Conservation (phyloP, 2,329 filamentous ascomycete species). For the Lomentospora prolificans region DNA sequence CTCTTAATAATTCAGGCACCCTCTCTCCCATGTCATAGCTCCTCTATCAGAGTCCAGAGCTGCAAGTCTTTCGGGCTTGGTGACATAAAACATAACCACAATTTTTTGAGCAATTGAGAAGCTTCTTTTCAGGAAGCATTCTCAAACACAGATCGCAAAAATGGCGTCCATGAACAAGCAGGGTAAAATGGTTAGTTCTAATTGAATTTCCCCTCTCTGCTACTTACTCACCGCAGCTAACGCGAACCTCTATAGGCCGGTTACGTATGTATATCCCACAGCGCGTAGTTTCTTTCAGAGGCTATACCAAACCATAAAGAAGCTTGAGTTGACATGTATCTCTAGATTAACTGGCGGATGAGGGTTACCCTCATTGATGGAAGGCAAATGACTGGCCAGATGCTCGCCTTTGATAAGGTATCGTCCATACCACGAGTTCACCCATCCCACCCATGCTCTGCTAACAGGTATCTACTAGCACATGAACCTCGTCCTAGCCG, state of each 20-base stretch:
- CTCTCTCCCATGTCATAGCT: not conserved
- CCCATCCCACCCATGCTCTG: not conserved
- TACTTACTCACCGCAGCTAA: constrained; percentile 11
- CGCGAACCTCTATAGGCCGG: constrained; percentile 41
- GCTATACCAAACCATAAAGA: not conserved
- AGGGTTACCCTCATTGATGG: constrained; percentile 90
- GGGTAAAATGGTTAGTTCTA: constrained; percentile 90
- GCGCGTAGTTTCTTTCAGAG: not conserved
- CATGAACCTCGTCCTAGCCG: constrained; percentile 98
- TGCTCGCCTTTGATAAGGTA: constrained; percentile 99
- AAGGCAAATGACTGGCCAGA: constrained; percentile 92
- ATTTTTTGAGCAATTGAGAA: constrained; percentile 22
- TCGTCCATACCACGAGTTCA: no score
- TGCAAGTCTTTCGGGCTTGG: constrained; percentile 4
- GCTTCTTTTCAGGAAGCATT: constrained; percentile 10
- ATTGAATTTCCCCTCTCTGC: constrained; percentile 17
- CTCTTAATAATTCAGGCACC: constrained; percentile 3
- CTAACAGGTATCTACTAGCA: no score
- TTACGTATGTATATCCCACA: constrained; percentile 43
- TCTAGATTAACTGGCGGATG: constrained; percentile 99
- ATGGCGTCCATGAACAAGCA: constrained; percentile 73
- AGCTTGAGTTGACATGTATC: not conserved
- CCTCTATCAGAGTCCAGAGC: constrained; percentile 6
- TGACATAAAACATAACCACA: constrained; percentile 11
- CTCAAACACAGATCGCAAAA: constrained; percentile 28